Evolutionary conservation across 495 filamentous ascomycete genomes (phyloP), one percentile per base, ranked within the genome.

Genomic region (Durotheca rogersii): DNA sequence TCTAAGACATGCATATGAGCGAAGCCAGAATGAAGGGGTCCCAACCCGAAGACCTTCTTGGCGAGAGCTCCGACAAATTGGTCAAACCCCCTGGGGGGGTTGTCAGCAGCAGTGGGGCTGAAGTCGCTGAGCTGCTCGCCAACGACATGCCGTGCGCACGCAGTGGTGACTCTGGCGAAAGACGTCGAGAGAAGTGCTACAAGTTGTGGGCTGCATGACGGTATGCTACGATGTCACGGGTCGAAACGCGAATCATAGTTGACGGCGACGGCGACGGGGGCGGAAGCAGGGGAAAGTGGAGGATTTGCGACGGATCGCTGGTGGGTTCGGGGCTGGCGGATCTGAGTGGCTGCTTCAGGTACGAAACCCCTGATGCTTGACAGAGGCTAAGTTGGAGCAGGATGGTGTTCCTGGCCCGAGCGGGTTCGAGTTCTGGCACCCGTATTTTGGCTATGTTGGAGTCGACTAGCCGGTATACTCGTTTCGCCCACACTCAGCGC

Each of bases 261-360:
- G 53, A 49, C 43, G 44, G 49, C 48, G 25, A 23, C 23, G 17
- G 29, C 41, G 17, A 20, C 12, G 25, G 25, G 12, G 12, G 14
- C 29, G 11, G 37, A 39, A 11, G 17, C 14, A 25, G 34, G 44
- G 17, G 18, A 18, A 16, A 29, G 21, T 25, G 23, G 21, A 21
- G 41, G 53, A 57, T 57, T 51, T 57, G 53, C 31, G 31, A 57
- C 46, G 42, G 47, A 42, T 46, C 41, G 23, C 31, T 20, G 41
- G 53, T 51, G 53, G 47, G 30, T 50, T 50, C 33, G 34, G 35
- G 11, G 33, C 15, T 16, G 17, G 20, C 34, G 55, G 49, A 41
- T 58, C 44, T 53, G 21, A 53, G 45, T 58, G 49, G 49, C 31
- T 59, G 56, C 50, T 59, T 59, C 56, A 59, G 56, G 41, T 53